Percentiles rank a stretch among this genome's conserved stretches.
phyloP scores from a whole-genome alignment of 768 basidiomycete genomes.

The Goffeauzyma gilvescens region DNA sequence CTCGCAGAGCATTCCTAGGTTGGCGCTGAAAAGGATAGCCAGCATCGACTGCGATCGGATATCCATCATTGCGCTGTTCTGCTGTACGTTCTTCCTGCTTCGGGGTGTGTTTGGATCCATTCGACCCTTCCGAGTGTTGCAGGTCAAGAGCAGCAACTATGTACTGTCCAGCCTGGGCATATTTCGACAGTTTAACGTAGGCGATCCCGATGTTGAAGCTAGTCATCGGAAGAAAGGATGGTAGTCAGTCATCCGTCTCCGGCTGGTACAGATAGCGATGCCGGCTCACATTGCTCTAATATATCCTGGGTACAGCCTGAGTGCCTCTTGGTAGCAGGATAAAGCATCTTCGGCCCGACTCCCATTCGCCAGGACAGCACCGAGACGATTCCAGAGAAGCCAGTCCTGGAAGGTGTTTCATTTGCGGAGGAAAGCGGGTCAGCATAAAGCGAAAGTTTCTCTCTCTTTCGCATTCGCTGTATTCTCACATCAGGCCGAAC shows the following conservation, averaged over 20 bases:
- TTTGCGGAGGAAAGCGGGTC: background rate
- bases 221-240: background rate
- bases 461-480: too few species aligned
- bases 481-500: conserved; percentile 66
- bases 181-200: conserved; percentile 64
- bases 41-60: too few species aligned
- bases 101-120: conserved; percentile 32
- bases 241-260: background rate
- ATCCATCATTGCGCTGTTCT: too few species aligned
- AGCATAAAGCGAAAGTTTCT: background rate
- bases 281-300: conserved; percentile 58
- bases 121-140: conserved; percentile 60
- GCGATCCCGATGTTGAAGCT: conserved; percentile 91
- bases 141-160: conserved; percentile 73
- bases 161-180: conserved; percentile 67
- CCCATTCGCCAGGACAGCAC: conserved; percentile 82
- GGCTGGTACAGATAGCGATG: background rate
- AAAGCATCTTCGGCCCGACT: conserved; percentile 59
- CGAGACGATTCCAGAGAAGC: conserved; percentile 78
- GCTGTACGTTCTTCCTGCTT: too few species aligned
- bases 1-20: background rate
- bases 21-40: background rate
- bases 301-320: conserved; percentile 72
- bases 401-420: conserved; percentile 50
- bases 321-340: conserved; percentile 64